Conservation (phyloP, 331 rosid genomes). For the Ulmus americana region DNA sequence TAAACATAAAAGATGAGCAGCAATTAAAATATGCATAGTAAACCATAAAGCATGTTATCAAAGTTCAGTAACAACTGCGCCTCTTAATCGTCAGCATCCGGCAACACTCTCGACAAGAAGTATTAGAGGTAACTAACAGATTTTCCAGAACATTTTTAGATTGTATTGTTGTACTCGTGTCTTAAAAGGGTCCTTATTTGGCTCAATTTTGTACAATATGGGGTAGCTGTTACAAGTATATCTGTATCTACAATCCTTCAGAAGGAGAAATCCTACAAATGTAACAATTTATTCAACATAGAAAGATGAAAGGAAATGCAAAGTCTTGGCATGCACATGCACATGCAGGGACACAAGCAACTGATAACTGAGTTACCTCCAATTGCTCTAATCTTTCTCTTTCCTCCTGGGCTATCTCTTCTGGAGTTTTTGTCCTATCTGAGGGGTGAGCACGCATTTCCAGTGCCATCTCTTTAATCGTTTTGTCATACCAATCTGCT, state of each 20-base stretch:
- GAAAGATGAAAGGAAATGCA: neutral
- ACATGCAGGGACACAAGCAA: conserved; percentile 13
- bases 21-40: neutral
- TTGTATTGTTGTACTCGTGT: too few species aligned
- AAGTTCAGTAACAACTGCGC: too few species aligned
- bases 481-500: conserved; percentile 63
- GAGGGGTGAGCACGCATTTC: conserved; percentile 94
- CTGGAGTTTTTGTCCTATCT: conserved; percentile 74
- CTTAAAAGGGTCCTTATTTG: too few species aligned
- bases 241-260: neutral
- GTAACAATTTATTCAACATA: neutral
- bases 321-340: neutral
- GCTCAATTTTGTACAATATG: too few species aligned
- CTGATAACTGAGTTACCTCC: conserved; percentile 47
- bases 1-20: neutral
- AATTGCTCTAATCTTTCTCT: conserved; percentile 62
- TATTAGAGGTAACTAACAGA: too few species aligned
- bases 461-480: conserved; percentile 60
- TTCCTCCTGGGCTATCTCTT: conserved; percentile 91
- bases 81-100: too few species aligned
- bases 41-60: neutral
- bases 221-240: neutral
- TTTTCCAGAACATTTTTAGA: too few species aligned
- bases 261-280: neutral
- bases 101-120: too few species aligned